phyloP scores from a whole-genome alignment of 164 flowering plant species.

The Hamamelis virginiana region DNA sequence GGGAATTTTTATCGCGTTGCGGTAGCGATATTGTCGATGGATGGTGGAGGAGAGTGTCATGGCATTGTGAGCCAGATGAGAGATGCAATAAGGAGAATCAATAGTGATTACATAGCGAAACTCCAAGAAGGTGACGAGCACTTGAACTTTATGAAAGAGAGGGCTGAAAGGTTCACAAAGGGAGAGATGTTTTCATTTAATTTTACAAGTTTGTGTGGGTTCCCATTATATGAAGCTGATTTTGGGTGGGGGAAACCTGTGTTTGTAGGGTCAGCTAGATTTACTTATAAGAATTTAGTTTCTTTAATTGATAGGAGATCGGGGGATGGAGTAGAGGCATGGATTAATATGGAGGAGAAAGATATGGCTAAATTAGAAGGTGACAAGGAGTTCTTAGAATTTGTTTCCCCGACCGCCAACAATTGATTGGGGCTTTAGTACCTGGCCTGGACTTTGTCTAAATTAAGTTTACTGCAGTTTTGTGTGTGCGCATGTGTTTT shows the following conservation, averaged over 20 bases:
- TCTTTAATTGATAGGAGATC: constrained; percentile 18
- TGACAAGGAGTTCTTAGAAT: constrained; percentile 23
- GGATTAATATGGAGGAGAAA: constrained; percentile 20
- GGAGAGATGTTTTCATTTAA: constrained; percentile 1
- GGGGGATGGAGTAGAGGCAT: constrained; percentile 33
- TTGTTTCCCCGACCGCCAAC: neutral
- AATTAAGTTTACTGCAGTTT: too few species aligned
- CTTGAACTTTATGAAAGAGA: constrained; percentile 14
- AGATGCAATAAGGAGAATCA: constrained; percentile 1
- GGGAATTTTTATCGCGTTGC: constrained; percentile 16
- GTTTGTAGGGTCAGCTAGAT: constrained; percentile 17
- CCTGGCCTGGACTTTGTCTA: too few species aligned
- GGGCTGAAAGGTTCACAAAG: neutral
- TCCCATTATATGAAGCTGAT: constrained; percentile 36
- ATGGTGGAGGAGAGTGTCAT: neutral
- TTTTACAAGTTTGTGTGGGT: constrained; percentile 31
- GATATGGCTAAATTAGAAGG: constrained; percentile 28
- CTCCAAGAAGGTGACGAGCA: constrained; percentile 6
- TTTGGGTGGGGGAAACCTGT: constrained; percentile 43
- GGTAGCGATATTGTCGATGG: neutral
- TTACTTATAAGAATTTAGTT: constrained; percentile 17
- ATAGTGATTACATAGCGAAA: constrained; percentile 2
- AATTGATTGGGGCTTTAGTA: neutral
- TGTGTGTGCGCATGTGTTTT: too few species aligned
- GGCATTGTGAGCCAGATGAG: constrained; percentile 10